Evolutionary conservation across 352 stramenopile genomes (phyloP).

Genomic region (Globisporangium mamillatum): DNA sequence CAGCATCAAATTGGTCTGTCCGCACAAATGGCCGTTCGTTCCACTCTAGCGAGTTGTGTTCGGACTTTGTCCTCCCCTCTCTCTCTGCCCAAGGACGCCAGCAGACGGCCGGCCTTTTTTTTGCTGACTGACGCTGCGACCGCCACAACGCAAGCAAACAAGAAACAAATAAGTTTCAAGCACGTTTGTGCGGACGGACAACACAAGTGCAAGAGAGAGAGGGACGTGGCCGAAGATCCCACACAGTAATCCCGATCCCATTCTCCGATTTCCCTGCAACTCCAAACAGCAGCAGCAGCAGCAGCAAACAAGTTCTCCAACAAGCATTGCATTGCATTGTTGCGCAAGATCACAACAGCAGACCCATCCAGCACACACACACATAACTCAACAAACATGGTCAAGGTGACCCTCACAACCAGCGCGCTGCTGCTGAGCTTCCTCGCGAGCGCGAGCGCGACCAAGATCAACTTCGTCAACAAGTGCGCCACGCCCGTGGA

Average conservation of each 20-base stretch:
- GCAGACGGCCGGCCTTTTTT: not conserved
- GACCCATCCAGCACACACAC: not conserved
- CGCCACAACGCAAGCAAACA: not conserved
- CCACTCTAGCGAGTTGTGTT: not conserved
- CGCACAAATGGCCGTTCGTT: not conserved
- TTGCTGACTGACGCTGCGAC: not conserved
- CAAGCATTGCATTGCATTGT: conserved; percentile 11
- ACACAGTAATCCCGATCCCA: not conserved
- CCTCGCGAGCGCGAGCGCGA: conserved; percentile 11
- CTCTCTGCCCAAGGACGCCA: conserved; percentile 4
- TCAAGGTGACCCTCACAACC: conserved; percentile 4
- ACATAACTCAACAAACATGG: conserved; percentile 1
- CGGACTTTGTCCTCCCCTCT: conserved; percentile 1
- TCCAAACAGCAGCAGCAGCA: not conserved
- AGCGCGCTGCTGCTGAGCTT: conserved; percentile 4
- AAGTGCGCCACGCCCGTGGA: conserved; percentile 33
- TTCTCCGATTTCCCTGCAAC: conserved; percentile 4
- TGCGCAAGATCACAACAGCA: not conserved
- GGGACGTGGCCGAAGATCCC: not conserved
- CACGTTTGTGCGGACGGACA: not conserved
- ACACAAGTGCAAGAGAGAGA: not conserved
- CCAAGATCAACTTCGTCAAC: conserved; percentile 45
- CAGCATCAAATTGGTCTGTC: not conserved
- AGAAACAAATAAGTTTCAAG: not conserved
- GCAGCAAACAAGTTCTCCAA: not conserved